Evolutionary conservation across 2,329 filamentous ascomycete species (phyloP).

Genomic region (Penicillium sp.): DNA sequence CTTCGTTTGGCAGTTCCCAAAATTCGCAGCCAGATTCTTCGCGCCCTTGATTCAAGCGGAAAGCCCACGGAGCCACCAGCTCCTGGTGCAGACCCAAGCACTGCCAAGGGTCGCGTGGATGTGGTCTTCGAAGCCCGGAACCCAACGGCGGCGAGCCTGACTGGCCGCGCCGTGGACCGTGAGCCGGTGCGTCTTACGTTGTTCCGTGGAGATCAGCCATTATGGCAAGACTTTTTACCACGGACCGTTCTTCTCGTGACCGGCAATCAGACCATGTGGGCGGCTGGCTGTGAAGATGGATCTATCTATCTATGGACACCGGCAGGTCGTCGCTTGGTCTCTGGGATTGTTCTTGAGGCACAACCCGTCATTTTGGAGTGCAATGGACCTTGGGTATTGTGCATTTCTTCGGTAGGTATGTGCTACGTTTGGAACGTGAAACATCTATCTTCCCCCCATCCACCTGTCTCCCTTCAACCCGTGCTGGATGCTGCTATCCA

Average conservation of each 20-base stretch:
- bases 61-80: slow-evolving; percentile 46
- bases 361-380: slow-evolving; percentile 94
- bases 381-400: slow-evolving; percentile 84
- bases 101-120: slow-evolving; percentile 61
- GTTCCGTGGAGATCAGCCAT: slow-evolving; percentile 72
- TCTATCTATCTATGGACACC: slow-evolving; percentile 90
- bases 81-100: slow-evolving; percentile 36
- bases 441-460: slow-evolving; percentile 79
- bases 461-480: slow-evolving; percentile 84
- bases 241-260: slow-evolving; percentile 85
- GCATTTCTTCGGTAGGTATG: slow-evolving; percentile 83
- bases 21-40: slow-evolving; percentile 77
- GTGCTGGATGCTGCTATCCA: slow-evolving; percentile 84
- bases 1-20: slow-evolving; percentile 85
- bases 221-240: slow-evolving; percentile 95
- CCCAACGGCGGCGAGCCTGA: slow-evolving; percentile 62
- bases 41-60: slow-evolving; percentile 67
- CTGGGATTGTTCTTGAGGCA: slow-evolving; percentile 82
- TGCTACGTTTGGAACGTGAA: slow-evolving; percentile 94
- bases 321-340: slow-evolving; percentile 81
- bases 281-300: slow-evolving; percentile 89
- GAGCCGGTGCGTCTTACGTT: slow-evolving; percentile 85
- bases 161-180: slow-evolving; percentile 62
- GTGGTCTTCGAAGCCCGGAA: slow-evolving; percentile 88
- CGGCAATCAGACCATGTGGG: slow-evolving; percentile 89